phyloP scores from a whole-genome alignment of 495 filamentous ascomycete genomes.

The Hypoxylon rickii region DNA sequence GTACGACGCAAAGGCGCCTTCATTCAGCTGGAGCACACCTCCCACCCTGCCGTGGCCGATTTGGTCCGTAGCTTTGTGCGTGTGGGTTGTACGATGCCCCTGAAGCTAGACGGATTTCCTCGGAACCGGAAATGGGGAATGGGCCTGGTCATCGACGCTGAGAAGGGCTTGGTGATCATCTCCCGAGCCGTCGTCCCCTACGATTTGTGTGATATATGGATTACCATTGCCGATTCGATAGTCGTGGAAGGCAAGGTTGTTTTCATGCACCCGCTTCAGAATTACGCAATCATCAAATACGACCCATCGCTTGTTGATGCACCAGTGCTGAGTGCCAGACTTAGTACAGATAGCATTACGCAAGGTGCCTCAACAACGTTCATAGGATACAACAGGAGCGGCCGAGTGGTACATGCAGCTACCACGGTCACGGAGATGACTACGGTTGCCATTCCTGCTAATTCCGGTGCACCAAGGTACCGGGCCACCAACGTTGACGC shows the following conservation, averaged over 20 bases:
- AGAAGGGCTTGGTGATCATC: conserved; percentile 91
- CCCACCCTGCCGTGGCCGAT: conserved; percentile 85
- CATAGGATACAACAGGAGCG: conserved; percentile 95
- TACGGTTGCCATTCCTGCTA: conserved; percentile 93
- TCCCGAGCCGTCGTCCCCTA: conserved; percentile 93
- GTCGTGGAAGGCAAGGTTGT: conserved; percentile 91
- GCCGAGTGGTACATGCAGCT: conserved; percentile 88
- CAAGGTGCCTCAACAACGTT: conserved; percentile 91
- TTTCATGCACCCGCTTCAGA: conserved; percentile 98
- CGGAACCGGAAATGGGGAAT: conserved; percentile 90
- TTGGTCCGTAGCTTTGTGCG: conserved; percentile 94
- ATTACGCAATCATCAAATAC: conserved; percentile 94
- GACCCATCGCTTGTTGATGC: conserved; percentile 91
- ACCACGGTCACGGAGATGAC: conserved; percentile 97
- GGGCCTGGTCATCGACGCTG: conserved; percentile 93
- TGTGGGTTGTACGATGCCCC: conserved; percentile 85
- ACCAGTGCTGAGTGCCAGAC: conserved; percentile 84
- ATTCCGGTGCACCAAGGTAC: conserved; percentile 88
- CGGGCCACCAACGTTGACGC: conserved; percentile 96
- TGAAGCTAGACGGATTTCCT: conserved; percentile 96
- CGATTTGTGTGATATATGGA: conserved; percentile 91
- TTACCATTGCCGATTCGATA: conserved; percentile 94
- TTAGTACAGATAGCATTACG: conserved; percentile 80
- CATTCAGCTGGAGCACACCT: conserved; percentile 86
- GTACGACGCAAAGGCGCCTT: conserved; percentile 82